Percentiles rank a stretch among this genome's conserved stretches.
phyloP scores from a whole-genome alignment of 2,329 filamentous ascomycete species.

The Stachybotrys elegans region DNA sequence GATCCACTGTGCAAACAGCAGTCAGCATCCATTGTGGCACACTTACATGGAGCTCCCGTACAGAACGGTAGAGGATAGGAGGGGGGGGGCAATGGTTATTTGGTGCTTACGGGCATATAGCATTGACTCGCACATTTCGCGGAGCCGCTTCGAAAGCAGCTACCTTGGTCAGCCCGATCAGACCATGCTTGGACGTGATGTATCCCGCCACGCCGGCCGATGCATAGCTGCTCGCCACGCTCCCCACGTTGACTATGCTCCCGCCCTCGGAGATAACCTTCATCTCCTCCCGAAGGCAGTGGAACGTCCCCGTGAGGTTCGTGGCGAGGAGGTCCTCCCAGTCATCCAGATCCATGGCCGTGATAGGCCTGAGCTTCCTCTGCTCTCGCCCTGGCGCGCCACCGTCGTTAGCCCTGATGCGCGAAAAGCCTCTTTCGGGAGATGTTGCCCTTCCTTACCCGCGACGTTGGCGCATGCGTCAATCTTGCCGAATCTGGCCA shows the following conservation, averaged over 20 bases:
- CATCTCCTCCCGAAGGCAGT: conserved; percentile 21
- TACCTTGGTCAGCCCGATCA: conserved; percentile 19
- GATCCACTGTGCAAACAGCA: neutral
- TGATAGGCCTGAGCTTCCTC: conserved; percentile 18
- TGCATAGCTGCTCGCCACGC: conserved; percentile 36
- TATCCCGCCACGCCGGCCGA: conserved; percentile 26
- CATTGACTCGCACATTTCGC: neutral
- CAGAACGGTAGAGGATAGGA: too few species aligned
- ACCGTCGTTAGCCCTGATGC: neutral
- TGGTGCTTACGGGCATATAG: neutral
- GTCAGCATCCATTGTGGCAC: too few species aligned
- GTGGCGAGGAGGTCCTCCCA: conserved; percentile 16
- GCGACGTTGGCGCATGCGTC: conserved; percentile 32
- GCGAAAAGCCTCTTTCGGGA: too few species aligned
- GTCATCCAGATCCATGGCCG: conserved; percentile 16
- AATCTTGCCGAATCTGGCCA: conserved; percentile 25
- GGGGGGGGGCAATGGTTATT: too few species aligned
- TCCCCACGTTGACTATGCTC: conserved; percentile 44
- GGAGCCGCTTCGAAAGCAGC: conserved; percentile 20
- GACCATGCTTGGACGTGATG: conserved; percentile 25
- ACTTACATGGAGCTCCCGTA: too few species aligned
- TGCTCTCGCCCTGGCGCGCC: conserved; percentile 13
- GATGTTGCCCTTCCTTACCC: conserved; percentile 22
- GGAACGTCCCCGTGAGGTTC: conserved; percentile 19
- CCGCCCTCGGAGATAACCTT: conserved; percentile 32